Evolutionary conservation across 768 basidiomycete genomes (phyloP), one percentile per base, ranked within the genome.

Genomic region (Termitomyces sp.): DNA sequence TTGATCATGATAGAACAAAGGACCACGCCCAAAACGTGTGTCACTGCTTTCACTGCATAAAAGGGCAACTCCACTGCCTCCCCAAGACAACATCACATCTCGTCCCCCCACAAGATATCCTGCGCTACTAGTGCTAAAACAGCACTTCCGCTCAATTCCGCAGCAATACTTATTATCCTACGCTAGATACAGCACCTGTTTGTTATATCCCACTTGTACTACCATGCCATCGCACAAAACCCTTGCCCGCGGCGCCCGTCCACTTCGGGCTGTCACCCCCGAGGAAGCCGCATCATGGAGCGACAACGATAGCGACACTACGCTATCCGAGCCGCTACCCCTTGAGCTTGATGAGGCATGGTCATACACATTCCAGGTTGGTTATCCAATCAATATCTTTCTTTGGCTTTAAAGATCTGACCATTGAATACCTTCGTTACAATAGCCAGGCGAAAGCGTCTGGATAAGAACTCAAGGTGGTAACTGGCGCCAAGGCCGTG

Each of bases 381-480:
- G 74, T 70, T 59, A 43, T 38, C 23, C 35, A 35, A 48, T 52
- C n/a, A n/a, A n/a, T n/a, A n/a, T n/a, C n/a, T n/a, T n/a, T n/a
- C n/a, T n/a, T n/a, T n/a, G n/a, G n/a, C n/a, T n/a, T n/a, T n/a
- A n/a, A n/a, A n/a, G n/a, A n/a, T n/a, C n/a, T 58, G 12, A 53
- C 19, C 42, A 34, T 8, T 16, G 11, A 3, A 48, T 34, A 21
- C 32, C 16, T 38, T 12, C 40, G 29, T 37, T 47, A 31, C 25
- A 37, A 32, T 38, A 57, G 56, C 43, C 48, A 38, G 76, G 77
- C 23, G 77, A 85, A 42, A 40, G 29, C 17, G 84, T 83, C 27
- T 85, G 83, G 84, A 66, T 85, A 16, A 75, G 73, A 54, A 80
- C 77, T 4, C 68, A 71, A 32, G 73, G 78, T 32, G 77, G 76